Base-by-base conservation (phyloP, 768 basidiomycete species). In the Mycena filopes region DNA sequence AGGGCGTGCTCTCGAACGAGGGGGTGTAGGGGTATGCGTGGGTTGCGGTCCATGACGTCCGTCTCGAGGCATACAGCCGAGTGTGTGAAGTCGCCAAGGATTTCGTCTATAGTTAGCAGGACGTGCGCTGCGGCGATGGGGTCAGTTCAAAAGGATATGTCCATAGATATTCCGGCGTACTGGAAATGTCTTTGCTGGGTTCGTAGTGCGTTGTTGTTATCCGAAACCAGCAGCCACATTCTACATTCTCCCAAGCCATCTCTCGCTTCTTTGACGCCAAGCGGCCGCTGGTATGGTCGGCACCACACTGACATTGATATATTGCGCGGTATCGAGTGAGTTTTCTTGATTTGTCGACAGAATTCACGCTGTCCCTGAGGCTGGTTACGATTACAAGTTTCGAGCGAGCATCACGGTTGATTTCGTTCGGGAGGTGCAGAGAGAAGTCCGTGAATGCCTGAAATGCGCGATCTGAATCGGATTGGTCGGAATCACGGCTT, bases 1-100 rank as follows among this genome's bases (percentile, higher is more conserved):
- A 75, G 58, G 10, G 70, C 72, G 63, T 67, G 71, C 15, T 65
- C 56, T 12, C 63, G 68, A 20, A 73, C 53, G 21, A 68, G 63
- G 10, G 63, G 66, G 33, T 70, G 55, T 4, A 73, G 61, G 2
- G 63, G 68, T 16, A 73, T 60, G 21, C 57, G 55, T 23, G 72
- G 70, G 28, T 70, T 63, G 18, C 55, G 36, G 13, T 63, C 60
- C 70, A 73, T 73, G 28, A 60, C 51, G 18, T 63, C 31, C 20
- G 58, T 63, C 8, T 38, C 41, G 5, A 28, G 42, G 38, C 73
- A 73, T 7, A 29, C 45, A 8, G 66, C 67, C 16, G 67, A 68
- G 54, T 75, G 73, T n/a, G 71, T 65, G 41, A 71, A 58, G 33
- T 65, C 63, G 4, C 72, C 73, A 2, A 63, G 60, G 23, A 75